Base-by-base conservation (phyloP, 495 filamentous ascomycete species). In the Annulohypoxylon nitens region DNA sequence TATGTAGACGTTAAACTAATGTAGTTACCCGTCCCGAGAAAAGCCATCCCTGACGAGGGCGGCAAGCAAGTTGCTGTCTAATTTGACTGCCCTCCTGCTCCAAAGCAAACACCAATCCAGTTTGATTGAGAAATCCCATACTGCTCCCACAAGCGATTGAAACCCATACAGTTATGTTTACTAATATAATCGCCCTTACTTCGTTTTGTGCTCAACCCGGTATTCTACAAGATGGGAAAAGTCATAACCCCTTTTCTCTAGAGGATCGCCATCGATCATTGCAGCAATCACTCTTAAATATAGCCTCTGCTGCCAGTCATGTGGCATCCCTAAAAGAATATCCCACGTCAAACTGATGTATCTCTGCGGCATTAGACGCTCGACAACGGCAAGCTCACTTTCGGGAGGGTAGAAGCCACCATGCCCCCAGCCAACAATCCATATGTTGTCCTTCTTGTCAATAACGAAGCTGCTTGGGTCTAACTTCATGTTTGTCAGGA, bases 11-110 rank as follows among this genome's bases (percentile, higher is more conserved):
- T 57, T 68, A 18, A 59, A 39, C 58, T 41, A 67, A 61, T 43
- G 67, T 61, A 36, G 23, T 37, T 68, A 71, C 37, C 72, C 72
- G 67, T 20, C 16, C 39, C 20, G 20, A 67, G 37, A 50, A 71
- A 61, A 64, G 59, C 2, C 18, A 67, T 54, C 67, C 67, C 60
- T 67, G 67, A 37, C 7, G 23, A 39, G 39, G 45, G 45, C 43
- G 48, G 58, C 57, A 64, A 61, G 55, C 45, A 63, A 67, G n/a
- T 20, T 41, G 61, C 36, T 65, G 66, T 67, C 58, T 64, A 69
- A 67, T 62, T 60, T 37, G 48, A 70, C 57, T 62, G 55, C 53
- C 30, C 1, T 41, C 34, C 23, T 36, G 4, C 26, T 41, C 4
- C 25, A 53, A 50, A 50, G 9, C 57, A 37, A 71, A 64, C 53